Evolutionary conservation across 441 rosid species (phyloP).

Genomic region (Adansonia madagascariensis): DNA sequence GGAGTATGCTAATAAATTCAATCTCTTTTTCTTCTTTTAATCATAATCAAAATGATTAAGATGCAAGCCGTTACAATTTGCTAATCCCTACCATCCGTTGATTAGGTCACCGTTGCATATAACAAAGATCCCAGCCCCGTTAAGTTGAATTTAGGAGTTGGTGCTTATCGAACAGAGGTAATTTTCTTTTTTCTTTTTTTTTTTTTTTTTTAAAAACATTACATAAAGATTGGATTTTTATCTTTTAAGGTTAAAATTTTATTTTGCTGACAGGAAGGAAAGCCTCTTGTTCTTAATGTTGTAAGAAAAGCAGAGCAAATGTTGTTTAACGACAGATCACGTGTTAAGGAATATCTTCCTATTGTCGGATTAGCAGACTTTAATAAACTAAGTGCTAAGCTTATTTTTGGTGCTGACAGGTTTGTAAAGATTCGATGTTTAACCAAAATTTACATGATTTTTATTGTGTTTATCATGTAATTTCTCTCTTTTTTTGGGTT

Average conservation of each 20-base stretch:
- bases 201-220: background rate
- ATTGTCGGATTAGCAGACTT: slow-evolving; percentile 90
- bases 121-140: slow-evolving; percentile 91
- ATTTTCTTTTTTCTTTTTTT: background rate
- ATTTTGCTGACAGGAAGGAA: slow-evolving; percentile 69
- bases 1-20: slow-evolving; percentile 51
- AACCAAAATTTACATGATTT: background rate
- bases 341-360: slow-evolving; percentile 94
- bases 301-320: slow-evolving; percentile 93
- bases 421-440: slow-evolving; percentile 24
- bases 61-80: background rate
- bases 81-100: background rate
- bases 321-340: slow-evolving; percentile 74
- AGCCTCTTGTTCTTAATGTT: slow-evolving; percentile 89
- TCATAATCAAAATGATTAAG: background rate
- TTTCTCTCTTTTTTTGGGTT: background rate
- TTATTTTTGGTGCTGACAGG: slow-evolving; percentile 87
- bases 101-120: slow-evolving; percentile 80
- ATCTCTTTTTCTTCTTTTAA: background rate
- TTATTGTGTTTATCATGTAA: background rate
- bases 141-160: slow-evolving; percentile 95
- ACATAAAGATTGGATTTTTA: background rate
- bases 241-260: background rate
- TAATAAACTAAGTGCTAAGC: slow-evolving; percentile 95
- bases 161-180: slow-evolving; percentile 96